Conservation (phyloP, 257 asterid species). For the Ilex asprella region DNA sequence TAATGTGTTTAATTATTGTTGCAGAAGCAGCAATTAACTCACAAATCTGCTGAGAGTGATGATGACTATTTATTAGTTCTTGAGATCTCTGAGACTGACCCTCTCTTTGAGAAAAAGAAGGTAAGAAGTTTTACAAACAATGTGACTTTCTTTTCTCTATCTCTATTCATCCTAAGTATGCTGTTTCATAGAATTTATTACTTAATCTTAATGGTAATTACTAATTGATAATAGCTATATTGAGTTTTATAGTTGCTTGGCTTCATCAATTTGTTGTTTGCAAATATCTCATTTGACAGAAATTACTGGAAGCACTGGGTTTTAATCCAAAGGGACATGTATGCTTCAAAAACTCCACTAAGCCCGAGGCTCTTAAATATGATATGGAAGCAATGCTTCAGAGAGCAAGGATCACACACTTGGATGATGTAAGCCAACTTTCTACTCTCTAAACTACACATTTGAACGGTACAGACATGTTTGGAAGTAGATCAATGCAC, state of each 20-base stretch:
- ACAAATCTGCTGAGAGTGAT: slow-evolving; percentile 19
- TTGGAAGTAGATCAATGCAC: too few species aligned
- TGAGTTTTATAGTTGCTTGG: neutral
- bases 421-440: slow-evolving; percentile 51
- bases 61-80: slow-evolving; percentile 41
- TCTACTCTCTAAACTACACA: neutral
- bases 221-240: neutral
- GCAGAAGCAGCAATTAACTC: slow-evolving; percentile 15
- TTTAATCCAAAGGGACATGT: slow-evolving; percentile 22
- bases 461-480: too few species aligned
- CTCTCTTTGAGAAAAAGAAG: slow-evolving; percentile 56
- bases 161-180: neutral
- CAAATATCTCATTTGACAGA: slow-evolving; percentile 28
- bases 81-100: slow-evolving; percentile 54
- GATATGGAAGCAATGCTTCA: slow-evolving; percentile 35
- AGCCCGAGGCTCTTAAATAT: slow-evolving; percentile 36
- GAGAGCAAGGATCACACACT: slow-evolving; percentile 52
- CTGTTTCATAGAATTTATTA: neutral
- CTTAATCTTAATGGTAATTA: slow-evolving; percentile 10
- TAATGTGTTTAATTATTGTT: too few species aligned
- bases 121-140: slow-evolving; percentile 18
- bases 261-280: slow-evolving; percentile 3
- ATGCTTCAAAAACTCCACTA: slow-evolving; percentile 32
- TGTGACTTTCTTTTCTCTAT: neutral
- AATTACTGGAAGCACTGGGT: slow-evolving; percentile 43